Conservation (phyloP, 495 filamentous ascomycete species). For the Oidiodendron maius region DNA sequence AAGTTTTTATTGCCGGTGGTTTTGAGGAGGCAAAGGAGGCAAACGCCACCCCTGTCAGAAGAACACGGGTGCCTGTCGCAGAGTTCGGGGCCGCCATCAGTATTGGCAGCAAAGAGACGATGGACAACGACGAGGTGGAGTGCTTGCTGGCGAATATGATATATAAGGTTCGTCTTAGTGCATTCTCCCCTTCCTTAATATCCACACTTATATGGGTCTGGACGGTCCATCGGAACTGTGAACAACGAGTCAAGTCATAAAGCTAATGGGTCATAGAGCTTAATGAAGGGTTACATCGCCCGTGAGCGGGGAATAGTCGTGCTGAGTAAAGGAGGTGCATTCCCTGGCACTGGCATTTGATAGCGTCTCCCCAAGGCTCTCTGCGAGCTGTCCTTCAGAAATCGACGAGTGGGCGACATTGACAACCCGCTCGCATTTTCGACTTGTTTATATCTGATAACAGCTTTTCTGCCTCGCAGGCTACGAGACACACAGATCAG, state of each 20-base stretch:
- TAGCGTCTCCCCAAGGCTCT: background rate
- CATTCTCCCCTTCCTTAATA: slow-evolving; percentile 1
- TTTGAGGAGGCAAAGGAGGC: slow-evolving; percentile 69
- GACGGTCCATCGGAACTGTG: no score
- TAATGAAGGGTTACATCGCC: slow-evolving; percentile 97
- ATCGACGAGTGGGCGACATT: no score
- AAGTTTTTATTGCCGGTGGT: slow-evolving; percentile 78
- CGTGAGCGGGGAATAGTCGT: slow-evolving; percentile 85
- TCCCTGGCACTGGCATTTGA: slow-evolving; percentile 93
- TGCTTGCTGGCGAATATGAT: slow-evolving; percentile 92
- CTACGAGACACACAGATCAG: no score
- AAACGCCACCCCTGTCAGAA: slow-evolving; percentile 44
- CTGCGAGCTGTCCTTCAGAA: no score
- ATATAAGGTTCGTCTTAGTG: slow-evolving; percentile 75
- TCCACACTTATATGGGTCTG: background rate
- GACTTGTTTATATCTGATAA: no score
- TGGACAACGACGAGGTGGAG: slow-evolving; percentile 91
- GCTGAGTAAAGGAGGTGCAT: slow-evolving; percentile 83
- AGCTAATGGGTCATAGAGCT: slow-evolving; percentile 45
- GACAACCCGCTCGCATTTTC: no score
- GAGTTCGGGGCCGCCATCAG: slow-evolving; percentile 65
- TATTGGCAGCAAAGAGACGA: slow-evolving; percentile 49
- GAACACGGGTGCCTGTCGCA: slow-evolving; percentile 71
- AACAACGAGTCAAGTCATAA: no score
- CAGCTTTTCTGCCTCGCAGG: no score